Evolutionary conservation across 257 asterid species (phyloP).

Genomic region (Penstemon barbatus): DNA sequence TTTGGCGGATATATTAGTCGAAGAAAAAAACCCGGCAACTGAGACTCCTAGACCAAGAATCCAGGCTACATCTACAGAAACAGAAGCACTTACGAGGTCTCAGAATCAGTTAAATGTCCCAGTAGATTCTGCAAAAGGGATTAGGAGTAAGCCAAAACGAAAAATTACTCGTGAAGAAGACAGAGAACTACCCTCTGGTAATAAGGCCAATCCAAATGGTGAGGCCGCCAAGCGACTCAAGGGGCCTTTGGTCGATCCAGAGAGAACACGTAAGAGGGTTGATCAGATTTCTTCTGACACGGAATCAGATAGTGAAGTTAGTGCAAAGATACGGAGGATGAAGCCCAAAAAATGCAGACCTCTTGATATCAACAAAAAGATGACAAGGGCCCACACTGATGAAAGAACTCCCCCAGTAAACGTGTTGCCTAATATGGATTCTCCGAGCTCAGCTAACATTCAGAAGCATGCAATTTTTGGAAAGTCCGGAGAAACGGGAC

Average conservation of each 20-base stretch:
- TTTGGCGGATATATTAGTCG: slow-evolving; percentile 69
- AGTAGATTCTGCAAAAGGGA: slow-evolving; percentile 27
- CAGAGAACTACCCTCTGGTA: slow-evolving; percentile 22
- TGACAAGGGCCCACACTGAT: slow-evolving; percentile 28
- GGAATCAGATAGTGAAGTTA: slow-evolving; percentile 34
- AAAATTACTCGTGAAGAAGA: slow-evolving; percentile 43
- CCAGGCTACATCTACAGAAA: slow-evolving; percentile 35
- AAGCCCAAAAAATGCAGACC: slow-evolving; percentile 39
- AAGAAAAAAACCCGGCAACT: slow-evolving; percentile 31
- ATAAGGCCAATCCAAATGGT: slow-evolving; percentile 17
- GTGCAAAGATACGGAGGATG: slow-evolving; percentile 25
- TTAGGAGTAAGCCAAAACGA: slow-evolving; percentile 47
- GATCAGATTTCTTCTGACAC: slow-evolving; percentile 31
- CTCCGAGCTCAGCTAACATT: slow-evolving; percentile 22
- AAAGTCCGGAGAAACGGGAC: slow-evolving; percentile 29
- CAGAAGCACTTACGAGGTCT: slow-evolving; percentile 34
- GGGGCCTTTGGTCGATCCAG: slow-evolving; percentile 33
- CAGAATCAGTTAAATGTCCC: slow-evolving; percentile 25
- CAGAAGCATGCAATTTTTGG: slow-evolving; percentile 27
- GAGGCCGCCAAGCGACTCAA: slow-evolving; percentile 31
- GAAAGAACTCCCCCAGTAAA: slow-evolving; percentile 23
- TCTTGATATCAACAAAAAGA: slow-evolving; percentile 33
- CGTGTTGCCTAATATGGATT: slow-evolving; percentile 25
- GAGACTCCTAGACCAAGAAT: slow-evolving; percentile 26
- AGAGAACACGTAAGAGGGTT: slow-evolving; percentile 29